Conservation (phyloP, 176 grass and related monocot species). For the Phyllostachys edulis region DNA sequence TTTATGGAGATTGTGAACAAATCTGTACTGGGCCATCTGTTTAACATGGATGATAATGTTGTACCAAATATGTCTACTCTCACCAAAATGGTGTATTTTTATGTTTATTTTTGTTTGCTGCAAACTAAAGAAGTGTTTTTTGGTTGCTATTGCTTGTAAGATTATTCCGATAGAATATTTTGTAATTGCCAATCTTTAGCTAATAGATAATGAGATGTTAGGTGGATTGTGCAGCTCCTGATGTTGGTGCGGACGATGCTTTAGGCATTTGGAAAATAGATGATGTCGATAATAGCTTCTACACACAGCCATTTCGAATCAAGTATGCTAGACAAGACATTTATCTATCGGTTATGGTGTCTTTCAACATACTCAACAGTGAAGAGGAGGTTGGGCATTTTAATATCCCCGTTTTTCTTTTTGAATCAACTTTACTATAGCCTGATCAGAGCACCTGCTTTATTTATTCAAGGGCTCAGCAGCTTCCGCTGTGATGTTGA, state of each 20-base stretch:
- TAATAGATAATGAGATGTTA: conserved; percentile 90
- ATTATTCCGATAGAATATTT: conserved; percentile 10
- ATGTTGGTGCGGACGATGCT: conserved; percentile 60
- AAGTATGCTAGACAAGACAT: conserved; percentile 98
- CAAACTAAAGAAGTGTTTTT: conserved; percentile 1
- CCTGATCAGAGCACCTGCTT: conserved; percentile 35
- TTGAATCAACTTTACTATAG: conserved; percentile 21
- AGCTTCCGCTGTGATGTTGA: conserved; percentile 72
- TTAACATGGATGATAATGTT: conserved; percentile 9
- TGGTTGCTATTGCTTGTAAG: not conserved
- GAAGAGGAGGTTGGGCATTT: conserved; percentile 69
- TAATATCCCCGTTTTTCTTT: conserved; percentile 15
- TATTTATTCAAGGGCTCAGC: conserved; percentile 65
- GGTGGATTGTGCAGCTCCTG: conserved; percentile 94
- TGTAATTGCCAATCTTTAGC: conserved; percentile 50
- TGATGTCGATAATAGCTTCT: conserved; percentile 93
- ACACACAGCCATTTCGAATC: conserved; percentile 86
- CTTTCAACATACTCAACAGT: conserved; percentile 79
- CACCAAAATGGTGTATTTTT: not conserved
- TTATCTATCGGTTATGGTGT: conserved; percentile 90
- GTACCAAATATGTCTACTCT: not conserved
- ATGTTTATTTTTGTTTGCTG: not conserved
- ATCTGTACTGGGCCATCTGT: not conserved
- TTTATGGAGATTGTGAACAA: not conserved
- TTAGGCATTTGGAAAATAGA: conserved; percentile 94